These are phyloP conservation scores for Erysimum pusillum DNA, from an alignment of 441 rosid species.

Conservation along the genomic window DNA sequence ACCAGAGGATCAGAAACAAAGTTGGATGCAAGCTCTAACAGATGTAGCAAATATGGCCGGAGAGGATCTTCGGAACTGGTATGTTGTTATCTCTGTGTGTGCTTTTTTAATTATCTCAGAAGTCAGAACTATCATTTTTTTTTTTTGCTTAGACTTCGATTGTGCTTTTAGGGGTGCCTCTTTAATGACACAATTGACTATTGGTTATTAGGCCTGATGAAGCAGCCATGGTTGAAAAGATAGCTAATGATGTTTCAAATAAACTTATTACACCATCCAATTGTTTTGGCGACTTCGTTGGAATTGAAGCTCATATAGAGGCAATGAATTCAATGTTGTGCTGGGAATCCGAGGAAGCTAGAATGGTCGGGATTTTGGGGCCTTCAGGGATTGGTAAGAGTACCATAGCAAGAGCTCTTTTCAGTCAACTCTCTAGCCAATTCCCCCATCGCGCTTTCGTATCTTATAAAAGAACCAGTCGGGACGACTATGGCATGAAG, in stretches of 20 bases:
- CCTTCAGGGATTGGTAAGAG: slow-evolving; percentile 39
- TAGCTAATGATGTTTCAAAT: slow-evolving; percentile 7
- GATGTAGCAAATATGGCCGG: neutral
- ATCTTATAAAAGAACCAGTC: neutral
- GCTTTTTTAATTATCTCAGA: neutral
- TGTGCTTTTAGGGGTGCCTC: slow-evolving; percentile 12
- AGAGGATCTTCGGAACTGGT: slow-evolving; percentile 11
- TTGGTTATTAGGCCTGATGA: slow-evolving; percentile 23
- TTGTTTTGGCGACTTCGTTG: slow-evolving; percentile 19
- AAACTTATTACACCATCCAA: neutral
- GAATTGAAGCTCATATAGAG: slow-evolving; percentile 20
- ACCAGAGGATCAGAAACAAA: neutral
- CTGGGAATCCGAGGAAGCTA: neutral
- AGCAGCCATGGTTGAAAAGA: slow-evolving; percentile 17
- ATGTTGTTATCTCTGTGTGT: neutral
- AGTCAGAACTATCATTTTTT: neutral
- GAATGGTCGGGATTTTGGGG: slow-evolving; percentile 25
- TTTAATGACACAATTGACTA: neutral
- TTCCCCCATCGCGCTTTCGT: neutral
- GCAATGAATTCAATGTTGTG: neutral
- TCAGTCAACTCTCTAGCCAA: neutral
- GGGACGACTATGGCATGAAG: neutral
- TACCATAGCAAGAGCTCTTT: slow-evolving; percentile 13
- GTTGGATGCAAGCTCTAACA: neutral
- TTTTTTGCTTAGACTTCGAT: neutral